Evolutionary conservation across 208 protist genomes (phyloP).

Genomic region (Trypanosoma cruzi): DNA sequence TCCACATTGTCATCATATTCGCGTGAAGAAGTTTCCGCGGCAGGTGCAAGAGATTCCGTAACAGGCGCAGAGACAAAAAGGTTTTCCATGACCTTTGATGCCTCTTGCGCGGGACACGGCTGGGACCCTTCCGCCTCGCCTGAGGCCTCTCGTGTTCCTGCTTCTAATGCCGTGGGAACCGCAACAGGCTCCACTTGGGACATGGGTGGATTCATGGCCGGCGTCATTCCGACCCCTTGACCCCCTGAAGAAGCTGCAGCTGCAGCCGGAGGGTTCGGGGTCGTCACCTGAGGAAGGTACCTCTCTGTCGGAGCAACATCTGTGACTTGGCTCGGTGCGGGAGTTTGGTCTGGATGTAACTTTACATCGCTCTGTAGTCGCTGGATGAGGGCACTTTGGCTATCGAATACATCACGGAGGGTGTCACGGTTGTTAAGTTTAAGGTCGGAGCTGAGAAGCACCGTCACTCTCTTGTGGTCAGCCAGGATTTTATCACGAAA

Average conservation of each 20-base stretch:
- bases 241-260: background rate
- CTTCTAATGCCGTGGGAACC: background rate
- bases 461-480: conserved; percentile 61
- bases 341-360: background rate
- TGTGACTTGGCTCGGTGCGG: background rate
- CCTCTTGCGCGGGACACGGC: background rate
- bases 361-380: conserved; percentile 25
- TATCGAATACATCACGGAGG: conserved; percentile 51
- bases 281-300: background rate
- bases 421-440: conserved; percentile 53
- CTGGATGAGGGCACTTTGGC: conserved; percentile 52
- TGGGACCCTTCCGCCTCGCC: background rate
- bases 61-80: background rate
- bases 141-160: background rate
- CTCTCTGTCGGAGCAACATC: conserved; percentile 2
- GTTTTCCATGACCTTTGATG: background rate
- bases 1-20: background rate
- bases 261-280: background rate
- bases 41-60: no score
- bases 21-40: background rate
- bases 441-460: conserved; percentile 70
- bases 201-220: background rate
- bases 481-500: conserved; percentile 49
- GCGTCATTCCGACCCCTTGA: background rate
- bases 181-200: conserved; percentile 4